These are phyloP conservation scores for Neurospora sp. DNA, from an alignment of 495 filamentous ascomycete genomes.

Conservation along the genomic window DNA sequence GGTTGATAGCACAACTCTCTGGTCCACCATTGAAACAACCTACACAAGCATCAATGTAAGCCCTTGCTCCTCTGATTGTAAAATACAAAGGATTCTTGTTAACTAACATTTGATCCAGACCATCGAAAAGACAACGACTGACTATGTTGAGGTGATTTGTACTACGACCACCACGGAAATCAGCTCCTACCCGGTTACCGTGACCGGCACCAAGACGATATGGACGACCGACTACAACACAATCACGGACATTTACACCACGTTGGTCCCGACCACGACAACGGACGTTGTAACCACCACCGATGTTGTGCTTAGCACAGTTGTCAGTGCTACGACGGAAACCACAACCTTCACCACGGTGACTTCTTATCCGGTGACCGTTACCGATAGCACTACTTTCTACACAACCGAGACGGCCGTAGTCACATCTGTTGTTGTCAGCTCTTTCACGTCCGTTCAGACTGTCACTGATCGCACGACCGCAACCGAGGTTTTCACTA, in stretches of 20 bases:
- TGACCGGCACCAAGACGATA: slow-evolving; percentile 18
- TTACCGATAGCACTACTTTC: slow-evolving; percentile 15
- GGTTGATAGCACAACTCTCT: background rate
- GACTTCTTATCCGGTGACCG: slow-evolving; percentile 14
- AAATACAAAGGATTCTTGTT: background rate
- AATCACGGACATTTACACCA: slow-evolving; percentile 19
- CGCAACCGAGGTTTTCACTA: slow-evolving; percentile 15
- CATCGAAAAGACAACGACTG: background rate
- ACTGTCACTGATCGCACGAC: slow-evolving; percentile 8
- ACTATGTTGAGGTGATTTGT: background rate
- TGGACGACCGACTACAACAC: slow-evolving; percentile 10
- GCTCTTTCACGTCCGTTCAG: slow-evolving; percentile 8
- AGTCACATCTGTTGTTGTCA: slow-evolving; percentile 11
- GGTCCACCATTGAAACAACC: slow-evolving; percentile 1
- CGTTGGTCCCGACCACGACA: slow-evolving; percentile 16
- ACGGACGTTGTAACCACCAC: slow-evolving; percentile 14
- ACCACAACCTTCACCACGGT: slow-evolving; percentile 3
- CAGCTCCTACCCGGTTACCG: slow-evolving; percentile 12
- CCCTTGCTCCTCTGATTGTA: background rate
- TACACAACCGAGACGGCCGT: slow-evolving; percentile 3
- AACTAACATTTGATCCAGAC: background rate
- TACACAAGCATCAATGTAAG: slow-evolving; percentile 3
- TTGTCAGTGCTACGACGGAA: slow-evolving; percentile 19
- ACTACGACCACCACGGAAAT: slow-evolving; percentile 4
- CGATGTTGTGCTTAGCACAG: slow-evolving; percentile 6